These are phyloP conservation scores for button mushroom (Agaricus bisporus) DNA, from an alignment of 768 basidiomycete species.

Conservation along the genomic window DNA sequence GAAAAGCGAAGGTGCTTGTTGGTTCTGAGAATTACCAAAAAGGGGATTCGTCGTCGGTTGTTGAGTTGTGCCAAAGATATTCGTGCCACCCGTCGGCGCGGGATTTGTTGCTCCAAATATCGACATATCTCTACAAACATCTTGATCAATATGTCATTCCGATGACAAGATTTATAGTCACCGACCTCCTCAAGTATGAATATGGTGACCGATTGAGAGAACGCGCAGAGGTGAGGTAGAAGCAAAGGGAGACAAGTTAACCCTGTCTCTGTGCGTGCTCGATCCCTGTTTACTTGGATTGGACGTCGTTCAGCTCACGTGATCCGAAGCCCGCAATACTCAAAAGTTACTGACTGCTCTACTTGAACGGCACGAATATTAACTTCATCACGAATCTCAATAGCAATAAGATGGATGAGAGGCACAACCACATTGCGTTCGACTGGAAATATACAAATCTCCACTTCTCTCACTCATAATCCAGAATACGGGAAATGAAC, in stretches of 20 bases:
- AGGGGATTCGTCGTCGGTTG: background rate
- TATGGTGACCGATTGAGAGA: no score
- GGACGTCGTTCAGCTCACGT: background rate
- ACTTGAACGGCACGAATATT: no score
- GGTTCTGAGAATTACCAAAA: background rate
- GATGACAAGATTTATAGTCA: background rate
- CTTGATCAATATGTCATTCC: background rate
- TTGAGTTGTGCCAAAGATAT: conserved; percentile 18
- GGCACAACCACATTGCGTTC: background rate
- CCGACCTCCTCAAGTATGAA: no score
- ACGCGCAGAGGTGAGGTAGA: no score
- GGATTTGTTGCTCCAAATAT: conserved; percentile 17
- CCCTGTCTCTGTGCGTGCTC: no score
- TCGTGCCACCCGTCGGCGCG: conserved; percentile 10
- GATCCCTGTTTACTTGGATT: no score
- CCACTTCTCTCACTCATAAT: background rate
- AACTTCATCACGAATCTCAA: background rate
- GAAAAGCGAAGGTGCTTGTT: conserved; percentile 16
- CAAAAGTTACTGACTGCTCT: no score
- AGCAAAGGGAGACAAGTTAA: background rate
- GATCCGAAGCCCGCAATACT: background rate
- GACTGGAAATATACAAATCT: background rate
- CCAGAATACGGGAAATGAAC: background rate
- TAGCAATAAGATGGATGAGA: background rate
- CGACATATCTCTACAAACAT: conserved; percentile 17